Evolutionary conservation across 306 rosid genomes (phyloP), one percentile per base, ranked within the genome.

Genomic region (Dryas drummondii): DNA sequence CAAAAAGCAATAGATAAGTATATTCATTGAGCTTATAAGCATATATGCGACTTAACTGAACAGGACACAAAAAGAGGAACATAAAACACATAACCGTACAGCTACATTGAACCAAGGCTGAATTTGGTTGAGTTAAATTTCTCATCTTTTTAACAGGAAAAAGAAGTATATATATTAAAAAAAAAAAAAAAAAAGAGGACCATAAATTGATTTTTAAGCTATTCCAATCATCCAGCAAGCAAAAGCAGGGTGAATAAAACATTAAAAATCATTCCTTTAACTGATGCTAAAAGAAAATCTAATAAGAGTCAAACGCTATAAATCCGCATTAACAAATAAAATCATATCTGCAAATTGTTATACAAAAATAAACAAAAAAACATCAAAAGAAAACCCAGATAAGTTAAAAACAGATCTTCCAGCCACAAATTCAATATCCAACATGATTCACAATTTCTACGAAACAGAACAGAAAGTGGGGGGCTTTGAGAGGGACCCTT

Each of bases 361-460:
- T 15, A 7, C 1, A 50, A 6, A 15, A 26, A 17, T 32, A 7
- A 3, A 32, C 37, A 9, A 57, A 42, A 41, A 72, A 4, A 1
- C 32, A 76, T 4, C 46, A 47, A 16, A 1, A 15, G 22, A 74
- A 77, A 55, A 61, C 16, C 58, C 37, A 46, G 9, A 42, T 48
- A 68, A 27, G 47, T 44, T 37, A 66, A 58, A 46, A 51, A 17
- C 62, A 40, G 77, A 84, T 77, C 82, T 74, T n/a, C n/a, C 42
- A n/a, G 44, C 40, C n/a, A 13, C 26, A 27, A 68, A 68, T 56
- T 76, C 51, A 51, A 69, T 7, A 17, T 40, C 8, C 59, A 58
- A 44, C 37, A n/a, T 47, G 56, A 74, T 59, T 60, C 37, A 9
- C 37, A 7, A 12, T 49, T 42, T 12, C 64, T 6, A 1, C 48